phyloP scores from a whole-genome alignment of 2,329 filamentous ascomycete species.

The Xylariaceae sp. region DNA sequence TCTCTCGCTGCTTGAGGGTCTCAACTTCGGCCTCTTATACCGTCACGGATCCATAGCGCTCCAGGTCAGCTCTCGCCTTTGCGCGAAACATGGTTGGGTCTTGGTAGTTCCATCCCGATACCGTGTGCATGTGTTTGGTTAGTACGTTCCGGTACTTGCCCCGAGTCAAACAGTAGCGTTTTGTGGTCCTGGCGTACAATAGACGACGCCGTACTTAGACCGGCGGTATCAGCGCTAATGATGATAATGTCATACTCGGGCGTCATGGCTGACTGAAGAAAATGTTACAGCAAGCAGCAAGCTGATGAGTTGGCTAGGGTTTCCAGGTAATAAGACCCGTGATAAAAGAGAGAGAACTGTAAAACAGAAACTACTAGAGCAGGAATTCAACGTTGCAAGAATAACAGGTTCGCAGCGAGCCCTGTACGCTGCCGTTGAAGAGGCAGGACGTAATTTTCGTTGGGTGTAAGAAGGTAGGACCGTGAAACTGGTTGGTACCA shows the following conservation, averaged over 20 bases:
- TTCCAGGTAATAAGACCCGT: no score
- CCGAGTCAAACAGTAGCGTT: conserved; percentile 15
- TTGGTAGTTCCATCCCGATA: conserved; percentile 24
- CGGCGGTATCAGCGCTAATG: conserved; percentile 15
- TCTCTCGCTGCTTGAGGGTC: conserved; percentile 5
- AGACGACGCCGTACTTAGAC: conserved; percentile 13
- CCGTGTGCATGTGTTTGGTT: conserved; percentile 15
- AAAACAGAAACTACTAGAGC: no score
- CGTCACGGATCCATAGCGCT: conserved; percentile 16
- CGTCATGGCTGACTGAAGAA: no score
- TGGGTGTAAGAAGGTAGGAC: no score
- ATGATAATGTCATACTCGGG: neutral
- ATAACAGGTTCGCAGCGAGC: no score
- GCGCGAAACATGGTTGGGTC: conserved; percentile 26
- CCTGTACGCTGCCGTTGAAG: no score
- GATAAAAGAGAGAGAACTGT: no score
- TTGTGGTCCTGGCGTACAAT: conserved; percentile 20
- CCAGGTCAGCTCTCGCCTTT: conserved; percentile 6
- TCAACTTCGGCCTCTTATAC: conserved; percentile 12
- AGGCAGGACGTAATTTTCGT: no score
- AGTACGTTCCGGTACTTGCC: conserved; percentile 12
- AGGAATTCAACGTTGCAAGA: no score
- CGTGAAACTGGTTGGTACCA: no score
- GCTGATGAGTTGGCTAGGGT: no score
- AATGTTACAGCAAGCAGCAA: no score